Percentiles rank a stretch among this genome's conserved stretches.
These are phyloP conservation scores for Pseudoturritis turrita DNA, from an alignment of 345 rosid genomes.

Conservation along the genomic window DNA sequence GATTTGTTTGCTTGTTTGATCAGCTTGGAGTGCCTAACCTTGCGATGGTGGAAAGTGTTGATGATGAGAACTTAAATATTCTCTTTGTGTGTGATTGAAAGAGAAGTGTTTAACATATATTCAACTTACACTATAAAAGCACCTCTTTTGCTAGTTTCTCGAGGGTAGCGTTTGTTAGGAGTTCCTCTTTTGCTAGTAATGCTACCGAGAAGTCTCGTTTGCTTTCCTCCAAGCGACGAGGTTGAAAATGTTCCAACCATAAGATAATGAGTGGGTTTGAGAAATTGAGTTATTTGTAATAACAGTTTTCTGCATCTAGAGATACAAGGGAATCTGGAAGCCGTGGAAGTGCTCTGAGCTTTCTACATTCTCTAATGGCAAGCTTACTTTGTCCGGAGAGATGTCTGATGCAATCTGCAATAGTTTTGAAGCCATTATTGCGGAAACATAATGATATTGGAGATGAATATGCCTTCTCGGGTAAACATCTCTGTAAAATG, in stretches of 20 bases:
- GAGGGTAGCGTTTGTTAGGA: too few relatives aligned
- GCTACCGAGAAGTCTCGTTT: too few relatives aligned
- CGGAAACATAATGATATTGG: not conserved
- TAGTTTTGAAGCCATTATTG: not conserved
- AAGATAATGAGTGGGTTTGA: too few relatives aligned
- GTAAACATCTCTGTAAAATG: conserved; percentile 1
- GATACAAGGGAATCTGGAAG: not conserved
- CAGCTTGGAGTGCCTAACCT: conserved; percentile 93
- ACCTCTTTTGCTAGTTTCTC: too few relatives aligned
- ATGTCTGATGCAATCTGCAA: not conserved
- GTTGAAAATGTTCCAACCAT: too few relatives aligned
- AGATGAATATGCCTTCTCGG: not conserved
- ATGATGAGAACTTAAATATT: conserved; percentile 68
- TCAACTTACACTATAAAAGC: too few relatives aligned
- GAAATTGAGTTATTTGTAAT: too few relatives aligned
- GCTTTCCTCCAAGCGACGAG: too few relatives aligned
- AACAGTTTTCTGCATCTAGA: not conserved
- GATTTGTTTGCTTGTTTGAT: conserved; percentile 16
- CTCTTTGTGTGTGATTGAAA: not conserved
- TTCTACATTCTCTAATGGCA: not conserved
- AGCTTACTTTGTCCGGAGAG: not conserved
- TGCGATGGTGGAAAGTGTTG: conserved; percentile 79
- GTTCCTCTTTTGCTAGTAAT: too few relatives aligned
- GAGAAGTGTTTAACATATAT: not conserved
- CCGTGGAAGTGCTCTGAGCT: not conserved